These are phyloP conservation scores for Mikania micrantha DNA, from an alignment of 129 eudicot species.

Conservation along the genomic window DNA sequence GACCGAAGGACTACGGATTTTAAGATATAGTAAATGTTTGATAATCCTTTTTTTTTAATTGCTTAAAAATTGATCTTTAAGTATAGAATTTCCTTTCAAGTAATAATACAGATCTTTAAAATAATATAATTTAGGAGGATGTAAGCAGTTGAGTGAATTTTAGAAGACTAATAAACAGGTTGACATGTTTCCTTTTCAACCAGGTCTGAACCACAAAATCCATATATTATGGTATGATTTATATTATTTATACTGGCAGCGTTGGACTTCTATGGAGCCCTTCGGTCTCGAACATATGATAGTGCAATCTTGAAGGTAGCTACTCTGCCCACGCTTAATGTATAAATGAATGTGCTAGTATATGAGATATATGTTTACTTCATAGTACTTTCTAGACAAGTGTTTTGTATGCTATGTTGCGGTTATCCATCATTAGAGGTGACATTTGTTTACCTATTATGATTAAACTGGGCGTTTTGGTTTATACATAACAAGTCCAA, in stretches of 20 bases:
- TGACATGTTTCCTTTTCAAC: not conserved
- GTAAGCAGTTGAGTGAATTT: not conserved
- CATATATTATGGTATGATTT: not conserved
- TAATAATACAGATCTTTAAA: not conserved
- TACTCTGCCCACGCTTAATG: not conserved
- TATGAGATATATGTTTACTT: not conserved
- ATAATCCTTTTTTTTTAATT: not conserved
- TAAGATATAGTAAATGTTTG: no score
- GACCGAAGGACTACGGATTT: no score
- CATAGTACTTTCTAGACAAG: not conserved
- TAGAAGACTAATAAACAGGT: not conserved
- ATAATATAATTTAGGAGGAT: not conserved
- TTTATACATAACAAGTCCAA: not conserved
- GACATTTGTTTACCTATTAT: not conserved
- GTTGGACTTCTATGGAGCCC: conserved; percentile 96
- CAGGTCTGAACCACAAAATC: not conserved
- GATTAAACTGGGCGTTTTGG: not conserved
- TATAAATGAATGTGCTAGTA: not conserved
- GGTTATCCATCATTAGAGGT: conserved; percentile 4
- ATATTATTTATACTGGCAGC: conserved; percentile 46
- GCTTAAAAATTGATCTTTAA: not conserved
- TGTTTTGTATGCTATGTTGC: not conserved
- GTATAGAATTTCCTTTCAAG: not conserved
- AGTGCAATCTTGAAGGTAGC: conserved; percentile 67
- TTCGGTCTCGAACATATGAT: conserved; percentile 94